Conservation (phyloP, 345 rosid species). For the Gossypium anomalum region DNA sequence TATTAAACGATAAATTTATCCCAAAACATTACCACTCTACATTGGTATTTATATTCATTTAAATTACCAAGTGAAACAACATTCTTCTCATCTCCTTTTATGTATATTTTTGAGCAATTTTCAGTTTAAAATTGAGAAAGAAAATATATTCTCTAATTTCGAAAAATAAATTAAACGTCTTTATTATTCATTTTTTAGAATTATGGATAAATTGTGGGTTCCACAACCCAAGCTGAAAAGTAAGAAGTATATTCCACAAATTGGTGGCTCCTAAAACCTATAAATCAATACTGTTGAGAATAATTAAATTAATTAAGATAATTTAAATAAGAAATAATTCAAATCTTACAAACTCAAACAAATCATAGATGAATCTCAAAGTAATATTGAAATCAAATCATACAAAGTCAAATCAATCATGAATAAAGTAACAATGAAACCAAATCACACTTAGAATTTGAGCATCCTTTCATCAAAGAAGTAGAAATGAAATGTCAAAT, state of each 20-base stretch:
- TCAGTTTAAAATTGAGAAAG: background rate
- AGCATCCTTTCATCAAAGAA: background rate
- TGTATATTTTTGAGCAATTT: too few relatives aligned
- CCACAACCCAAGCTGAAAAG: conserved; percentile 79
- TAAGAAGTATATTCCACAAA: conserved; percentile 78
- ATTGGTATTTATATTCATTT: too few relatives aligned
- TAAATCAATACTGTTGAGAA: background rate
- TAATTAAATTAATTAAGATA: too few relatives aligned
- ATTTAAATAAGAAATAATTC: background rate
- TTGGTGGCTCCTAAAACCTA: too few relatives aligned
- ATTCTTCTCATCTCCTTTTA: background rate
- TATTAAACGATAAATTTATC: too few relatives aligned
- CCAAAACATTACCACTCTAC: too few relatives aligned
- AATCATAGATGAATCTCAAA: too few relatives aligned
- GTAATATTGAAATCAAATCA: background rate
- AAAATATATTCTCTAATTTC: background rate
- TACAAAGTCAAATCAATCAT: too few relatives aligned
- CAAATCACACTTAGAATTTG: too few relatives aligned
- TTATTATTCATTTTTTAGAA: too few relatives aligned
- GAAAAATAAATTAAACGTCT: background rate
- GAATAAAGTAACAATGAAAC: too few relatives aligned
- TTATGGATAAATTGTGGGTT: conserved; percentile 18
- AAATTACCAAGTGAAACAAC: too few relatives aligned
- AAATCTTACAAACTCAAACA: background rate
- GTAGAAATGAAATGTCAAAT: background rate